A percentile compares a stretch with the other conserved stretches of the same genome.
Evolutionary conservation across 2,329 filamentous ascomycete species (phyloP).

Genomic region (Trichothecium sympodiale): DNA sequence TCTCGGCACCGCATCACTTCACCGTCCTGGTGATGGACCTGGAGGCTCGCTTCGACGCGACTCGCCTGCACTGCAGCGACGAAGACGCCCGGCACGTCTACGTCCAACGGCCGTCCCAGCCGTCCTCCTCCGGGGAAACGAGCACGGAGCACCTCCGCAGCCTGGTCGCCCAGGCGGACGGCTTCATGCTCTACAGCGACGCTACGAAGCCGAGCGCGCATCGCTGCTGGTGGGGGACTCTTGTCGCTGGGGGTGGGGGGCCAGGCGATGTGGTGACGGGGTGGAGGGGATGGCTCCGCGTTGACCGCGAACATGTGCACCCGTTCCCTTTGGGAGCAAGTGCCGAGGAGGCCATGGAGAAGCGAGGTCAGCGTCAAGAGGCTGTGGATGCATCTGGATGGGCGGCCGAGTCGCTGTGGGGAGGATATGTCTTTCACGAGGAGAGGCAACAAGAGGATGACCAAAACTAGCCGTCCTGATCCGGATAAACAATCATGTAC

Average conservation of each 20-base stretch:
- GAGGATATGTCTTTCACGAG: conserved; percentile 30
- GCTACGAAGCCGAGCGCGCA: conserved; percentile 26
- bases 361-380: conserved; percentile 25
- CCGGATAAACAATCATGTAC: too few relatives aligned
- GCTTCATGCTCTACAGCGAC: conserved; percentile 39
- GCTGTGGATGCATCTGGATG: conserved; percentile 32
- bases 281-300: conserved; percentile 40
- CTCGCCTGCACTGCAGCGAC: conserved; percentile 25
- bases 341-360: conserved; percentile 32
- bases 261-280: conserved; percentile 19
- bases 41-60: conserved; percentile 43
- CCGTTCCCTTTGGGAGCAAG: conserved; percentile 27
- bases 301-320: conserved; percentile 30
- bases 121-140: background rate
- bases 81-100: conserved; percentile 39
- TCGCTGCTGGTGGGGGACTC: conserved; percentile 47
- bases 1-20: conserved; percentile 34
- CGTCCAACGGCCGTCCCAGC: conserved; percentile 29
- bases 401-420: conserved; percentile 38
- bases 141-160: conserved; percentile 17
- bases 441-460: conserved; percentile 1
- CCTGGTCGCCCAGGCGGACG: conserved; percentile 27
- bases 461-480: too few relatives aligned
- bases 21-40: conserved; percentile 44
- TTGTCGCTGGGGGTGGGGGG: conserved; percentile 35